Conservation (phyloP, 768 basidiomycete species). For the Auricularia cornea region DNA sequence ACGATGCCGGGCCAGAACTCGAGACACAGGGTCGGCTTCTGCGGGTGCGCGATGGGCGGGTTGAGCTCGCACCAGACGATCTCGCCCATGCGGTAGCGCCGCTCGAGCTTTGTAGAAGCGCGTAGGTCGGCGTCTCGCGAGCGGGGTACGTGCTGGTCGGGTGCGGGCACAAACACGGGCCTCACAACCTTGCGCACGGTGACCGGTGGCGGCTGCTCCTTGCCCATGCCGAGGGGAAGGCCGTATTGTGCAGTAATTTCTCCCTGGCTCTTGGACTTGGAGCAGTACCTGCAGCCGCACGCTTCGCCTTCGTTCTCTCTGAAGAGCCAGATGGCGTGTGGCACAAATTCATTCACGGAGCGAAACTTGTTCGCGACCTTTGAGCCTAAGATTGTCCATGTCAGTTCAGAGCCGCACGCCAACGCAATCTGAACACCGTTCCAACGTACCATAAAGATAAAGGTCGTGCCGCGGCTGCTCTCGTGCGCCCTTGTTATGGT, state of each 20-base stretch:
- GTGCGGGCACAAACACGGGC: slow-evolving; percentile 18
- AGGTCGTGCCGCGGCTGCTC: slow-evolving; percentile 57
- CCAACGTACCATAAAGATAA: slow-evolving; percentile 60
- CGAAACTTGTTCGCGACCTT: slow-evolving; percentile 48
- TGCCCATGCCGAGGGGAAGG: slow-evolving; percentile 18
- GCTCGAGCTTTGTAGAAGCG: slow-evolving; percentile 42
- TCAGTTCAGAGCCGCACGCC: not conserved
- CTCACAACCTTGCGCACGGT: slow-evolving; percentile 8
- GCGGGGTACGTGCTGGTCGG: slow-evolving; percentile 43
- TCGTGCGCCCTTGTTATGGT: slow-evolving; percentile 62
- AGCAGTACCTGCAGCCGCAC: slow-evolving; percentile 73
- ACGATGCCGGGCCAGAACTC: slow-evolving; percentile 69
- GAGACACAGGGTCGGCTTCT: slow-evolving; percentile 37
- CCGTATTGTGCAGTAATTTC: slow-evolving; percentile 59
- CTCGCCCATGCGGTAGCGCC: slow-evolving; percentile 63
- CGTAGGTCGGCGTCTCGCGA: slow-evolving; percentile 61
- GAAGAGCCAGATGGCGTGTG: slow-evolving; percentile 76
- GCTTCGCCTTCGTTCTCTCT: slow-evolving; percentile 31
- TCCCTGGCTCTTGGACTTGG: slow-evolving; percentile 48
- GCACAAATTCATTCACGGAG: slow-evolving; percentile 77
- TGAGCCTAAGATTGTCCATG: slow-evolving; percentile 28
- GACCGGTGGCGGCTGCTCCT: slow-evolving; percentile 5
- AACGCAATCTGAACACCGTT: not conserved
- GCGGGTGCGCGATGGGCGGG: slow-evolving; percentile 37
- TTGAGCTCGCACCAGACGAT: slow-evolving; percentile 59